Percentiles rank a stretch among this genome's conserved stretches.
These are phyloP conservation scores for Penicillium ucsense DNA, from an alignment of 495 filamentous ascomycete genomes.

Conservation along the genomic window DNA sequence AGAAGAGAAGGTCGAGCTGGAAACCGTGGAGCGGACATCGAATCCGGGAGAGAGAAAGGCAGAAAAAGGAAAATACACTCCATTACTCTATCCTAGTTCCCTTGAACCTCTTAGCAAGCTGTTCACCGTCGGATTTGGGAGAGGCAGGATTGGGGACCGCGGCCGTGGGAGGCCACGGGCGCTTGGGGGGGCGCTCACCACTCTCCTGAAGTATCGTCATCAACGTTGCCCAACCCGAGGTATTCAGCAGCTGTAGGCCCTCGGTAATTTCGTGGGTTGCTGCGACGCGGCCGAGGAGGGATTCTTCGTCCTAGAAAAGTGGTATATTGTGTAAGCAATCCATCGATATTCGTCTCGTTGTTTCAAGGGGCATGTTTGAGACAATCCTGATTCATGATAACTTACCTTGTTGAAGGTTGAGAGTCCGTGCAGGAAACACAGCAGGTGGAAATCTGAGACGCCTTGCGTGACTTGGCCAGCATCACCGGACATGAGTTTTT, in stretches of 20 bases:
- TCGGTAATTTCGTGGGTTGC: constrained; percentile 66
- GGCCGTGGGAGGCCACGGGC: constrained; percentile 45
- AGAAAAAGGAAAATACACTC: constrained; percentile 1
- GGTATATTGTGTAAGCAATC: no score
- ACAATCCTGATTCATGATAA: background rate
- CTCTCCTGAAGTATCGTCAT: constrained; percentile 86
- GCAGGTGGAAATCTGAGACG: constrained; percentile 86
- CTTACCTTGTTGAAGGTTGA: constrained; percentile 75
- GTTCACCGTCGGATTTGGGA: constrained; percentile 49
- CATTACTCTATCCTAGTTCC: constrained; percentile 80
- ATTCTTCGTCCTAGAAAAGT: constrained; percentile 68
- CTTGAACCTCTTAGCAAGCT: constrained; percentile 98
- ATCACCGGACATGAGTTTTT: constrained; percentile 51
- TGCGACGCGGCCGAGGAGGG: constrained; percentile 75
- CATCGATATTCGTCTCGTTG: no score
- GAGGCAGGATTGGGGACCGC: constrained; percentile 29
- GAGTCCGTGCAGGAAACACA: constrained; percentile 75
- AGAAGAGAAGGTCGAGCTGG: no score
- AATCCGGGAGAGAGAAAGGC: background rate
- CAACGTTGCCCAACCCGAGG: constrained; percentile 85
- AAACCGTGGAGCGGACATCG: background rate
- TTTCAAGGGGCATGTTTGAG: no score
- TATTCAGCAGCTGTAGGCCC: constrained; percentile 70
- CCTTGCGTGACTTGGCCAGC: constrained; percentile 52
- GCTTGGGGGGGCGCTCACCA: constrained; percentile 91